Percentiles rank a stretch among this genome's conserved stretches.
Conservation (phyloP, 345 rosid species). For the Hypericum androsaemum region DNA sequence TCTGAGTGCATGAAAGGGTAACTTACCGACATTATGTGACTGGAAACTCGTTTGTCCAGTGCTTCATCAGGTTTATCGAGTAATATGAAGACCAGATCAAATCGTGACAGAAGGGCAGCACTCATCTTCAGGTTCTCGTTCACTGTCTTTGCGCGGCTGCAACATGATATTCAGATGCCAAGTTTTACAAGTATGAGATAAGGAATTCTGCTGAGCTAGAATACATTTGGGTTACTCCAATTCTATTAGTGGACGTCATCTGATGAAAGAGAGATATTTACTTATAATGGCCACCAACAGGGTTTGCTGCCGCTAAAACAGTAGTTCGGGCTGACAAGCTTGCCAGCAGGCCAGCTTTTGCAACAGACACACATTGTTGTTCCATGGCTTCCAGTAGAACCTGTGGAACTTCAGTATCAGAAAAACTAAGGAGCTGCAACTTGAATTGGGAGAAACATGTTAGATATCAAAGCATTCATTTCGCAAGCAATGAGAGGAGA, state of each 20-base stretch:
- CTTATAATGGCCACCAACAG: conserved; percentile 98
- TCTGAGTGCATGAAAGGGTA: conserved; percentile 15
- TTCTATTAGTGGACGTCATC: too few species aligned
- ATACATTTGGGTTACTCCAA: too few species aligned
- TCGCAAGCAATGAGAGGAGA: conserved; percentile 17
- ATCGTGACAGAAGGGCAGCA: conserved; percentile 91
- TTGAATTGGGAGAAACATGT: too few species aligned
- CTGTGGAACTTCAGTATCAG: conserved; percentile 26
- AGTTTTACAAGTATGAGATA: background rate
- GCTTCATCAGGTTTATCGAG: conserved; percentile 94
- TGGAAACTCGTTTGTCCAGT: conserved; percentile 83
- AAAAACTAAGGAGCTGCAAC: too few species aligned
- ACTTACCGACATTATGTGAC: conserved; percentile 95
- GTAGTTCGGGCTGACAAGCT: conserved; percentile 95
- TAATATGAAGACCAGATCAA: conserved; percentile 92
- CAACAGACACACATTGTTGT: conserved; percentile 96
- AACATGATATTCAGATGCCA: conserved; percentile 28
- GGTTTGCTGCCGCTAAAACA: conserved; percentile 95
- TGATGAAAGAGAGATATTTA: conserved; percentile 22
- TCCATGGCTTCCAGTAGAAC: conserved; percentile 99
- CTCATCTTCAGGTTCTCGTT: conserved; percentile 95
- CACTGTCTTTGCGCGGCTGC: conserved; percentile 98
- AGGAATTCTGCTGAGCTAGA: too few species aligned
- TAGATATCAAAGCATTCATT: conserved; percentile 5
- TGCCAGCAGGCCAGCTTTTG: conserved; percentile 97